These are phyloP conservation scores for Coniferiporia weirii DNA, from an alignment of 1,284 basidiomycete species.

Conservation along the genomic window DNA sequence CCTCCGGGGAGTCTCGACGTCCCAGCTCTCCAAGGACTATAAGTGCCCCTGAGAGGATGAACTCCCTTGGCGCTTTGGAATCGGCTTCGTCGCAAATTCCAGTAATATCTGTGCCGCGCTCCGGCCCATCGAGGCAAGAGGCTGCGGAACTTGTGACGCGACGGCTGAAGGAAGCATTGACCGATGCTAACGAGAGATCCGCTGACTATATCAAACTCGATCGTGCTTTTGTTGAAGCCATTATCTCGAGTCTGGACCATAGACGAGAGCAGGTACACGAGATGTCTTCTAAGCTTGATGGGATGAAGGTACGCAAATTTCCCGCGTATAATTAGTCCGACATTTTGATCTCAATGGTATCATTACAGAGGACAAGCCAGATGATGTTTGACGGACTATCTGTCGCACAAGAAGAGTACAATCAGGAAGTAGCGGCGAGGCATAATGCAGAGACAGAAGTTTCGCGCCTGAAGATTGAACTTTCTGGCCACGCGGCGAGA, in stretches of 20 bases:
- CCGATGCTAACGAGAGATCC: constrained; percentile 58
- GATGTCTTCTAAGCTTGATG: constrained; percentile 77
- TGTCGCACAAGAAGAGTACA: constrained; percentile 91
- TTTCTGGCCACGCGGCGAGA: constrained; percentile 86
- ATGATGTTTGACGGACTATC: constrained; percentile 90
- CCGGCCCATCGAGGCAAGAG: constrained; percentile 28
- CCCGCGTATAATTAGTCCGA: constrained; percentile 6
- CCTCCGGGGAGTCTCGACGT: constrained; percentile 8
- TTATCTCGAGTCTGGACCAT: constrained; percentile 66
- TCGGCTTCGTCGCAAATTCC: neutral
- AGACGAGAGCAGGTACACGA: constrained; percentile 59
- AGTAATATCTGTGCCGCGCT: neutral
- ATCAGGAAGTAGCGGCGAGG: constrained; percentile 81
- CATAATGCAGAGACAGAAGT: constrained; percentile 92
- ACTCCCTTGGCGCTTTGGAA: neutral
- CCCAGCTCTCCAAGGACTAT: constrained; percentile 5
- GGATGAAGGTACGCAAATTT: constrained; percentile 66
- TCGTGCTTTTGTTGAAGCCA: constrained; percentile 65
- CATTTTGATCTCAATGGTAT: neutral
- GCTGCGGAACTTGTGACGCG: constrained; percentile 41
- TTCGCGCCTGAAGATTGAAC: constrained; percentile 73
- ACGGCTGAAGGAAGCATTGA: constrained; percentile 56
- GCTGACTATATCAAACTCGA: constrained; percentile 70
- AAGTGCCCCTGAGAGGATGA: neutral
- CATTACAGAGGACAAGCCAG: constrained; percentile 71